Base-by-base conservation (phyloP, 805 yeast genomes). In the Blastobotrys robertii region DNA sequence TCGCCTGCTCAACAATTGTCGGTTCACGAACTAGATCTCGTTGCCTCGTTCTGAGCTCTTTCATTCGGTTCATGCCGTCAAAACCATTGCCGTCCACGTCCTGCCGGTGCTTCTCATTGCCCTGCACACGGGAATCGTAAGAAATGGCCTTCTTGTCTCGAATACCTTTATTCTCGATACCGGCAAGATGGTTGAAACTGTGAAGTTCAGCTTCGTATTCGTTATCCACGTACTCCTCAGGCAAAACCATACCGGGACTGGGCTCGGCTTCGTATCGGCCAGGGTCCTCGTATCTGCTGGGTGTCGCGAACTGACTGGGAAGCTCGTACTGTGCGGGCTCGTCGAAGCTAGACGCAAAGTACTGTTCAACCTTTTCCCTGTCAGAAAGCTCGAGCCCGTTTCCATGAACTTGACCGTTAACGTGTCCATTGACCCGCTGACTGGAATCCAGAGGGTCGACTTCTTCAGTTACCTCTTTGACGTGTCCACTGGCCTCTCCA, bases 151-250 rank as follows among this genome's bases (percentile, higher is more conserved):
- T 90, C 56, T 75, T 77, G 46, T 87, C 96, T 44, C 94, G 67
- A 14, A 90, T 73, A 41, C 97, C 97, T 33, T 67, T 64, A 56
- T 90, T 90, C 25, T 85, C 94, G 44, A 73, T 81, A 25, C 97
- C 95, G 0, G 95, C 94, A 54, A 94, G 71, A 56, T 84, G 78
- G 59, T 88, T 90, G 65, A 88, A 90, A 0, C 95, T 34, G 16
- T 32, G 30, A 32, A 16, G 30, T 2, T 12, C 37, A 19, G 19
- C 42, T 6, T 25, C 38, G 13, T 30, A 39, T 3, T 35, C 38
- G 13, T 15, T 15, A 8, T 14, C 16, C 2, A 12, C 37, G 12
- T 8, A 11, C 4, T 33, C 35, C 12, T 15, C 16, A 36, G 34
- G 15, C 28, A 35, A 12, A 6, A 28, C 39, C 34, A 41, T 49